Evolutionary conservation across 257 asterid species (phyloP), one percentile per base, ranked within the genome.

Genomic region (Cruciata laevipes): DNA sequence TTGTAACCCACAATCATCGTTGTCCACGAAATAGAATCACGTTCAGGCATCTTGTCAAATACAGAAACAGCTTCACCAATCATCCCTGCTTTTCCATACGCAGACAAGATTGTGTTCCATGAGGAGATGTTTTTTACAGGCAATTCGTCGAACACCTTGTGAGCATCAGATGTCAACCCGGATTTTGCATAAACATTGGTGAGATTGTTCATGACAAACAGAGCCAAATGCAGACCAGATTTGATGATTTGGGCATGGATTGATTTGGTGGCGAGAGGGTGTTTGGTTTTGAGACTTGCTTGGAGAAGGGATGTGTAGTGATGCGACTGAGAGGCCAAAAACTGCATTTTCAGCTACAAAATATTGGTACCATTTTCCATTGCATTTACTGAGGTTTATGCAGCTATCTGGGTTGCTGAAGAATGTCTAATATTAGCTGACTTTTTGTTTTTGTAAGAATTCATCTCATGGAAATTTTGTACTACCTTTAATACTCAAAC

Each of bases 1-100:
- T 83, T 86, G 70, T 82, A 83, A 72, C 98, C 95, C 70, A 83
- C 89, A 14, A 91, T 87, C 86, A 91, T 78, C 0, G 92, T 81
- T 5, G 96, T 89, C 98, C 95, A 91, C 4, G 96, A 88, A 69
- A 88, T 86, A 49, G 95, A 87, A 79, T 91, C 98, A 3, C 84
- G 83, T 14, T 72, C 75, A 5, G 91, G 86, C 78, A 81, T 71
- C 73, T 72, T 73, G 33, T 79, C 60, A 76, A 91, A 91, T 12
- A 91, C 38, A 4, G 56, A 49, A 60, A 60, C 78, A 1, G 97
- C 96, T 74, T 85, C 88, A 0, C 27, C 40, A 63, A 80, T 77
- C 71, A 67, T 69, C 1, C 98, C 89, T 70, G 73, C 77, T 76
- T 87, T 89, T 0, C 89, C 88, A 58, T 85, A 89, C 2, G 89